Conservation (phyloP, 495 filamentous ascomycete species). For the Talaromyces proteolyticus region DNA sequence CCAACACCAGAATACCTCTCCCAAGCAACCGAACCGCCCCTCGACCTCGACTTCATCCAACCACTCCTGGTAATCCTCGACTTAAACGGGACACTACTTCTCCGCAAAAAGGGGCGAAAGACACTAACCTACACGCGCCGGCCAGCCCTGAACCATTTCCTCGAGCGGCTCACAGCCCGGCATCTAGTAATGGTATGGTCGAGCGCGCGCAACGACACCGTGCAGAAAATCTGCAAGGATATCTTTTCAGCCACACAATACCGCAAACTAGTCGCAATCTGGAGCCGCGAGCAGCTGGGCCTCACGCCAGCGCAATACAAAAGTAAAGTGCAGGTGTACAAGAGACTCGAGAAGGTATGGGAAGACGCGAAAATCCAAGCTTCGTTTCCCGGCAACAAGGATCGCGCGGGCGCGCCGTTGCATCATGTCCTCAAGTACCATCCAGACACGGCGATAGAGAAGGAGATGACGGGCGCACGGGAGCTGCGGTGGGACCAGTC, state of each 20-base stretch:
- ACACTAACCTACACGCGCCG: constrained; percentile 54
- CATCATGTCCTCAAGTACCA: constrained; percentile 1
- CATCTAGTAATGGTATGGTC: constrained; percentile 89
- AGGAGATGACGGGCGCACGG: background rate
- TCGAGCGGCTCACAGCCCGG: constrained; percentile 57
- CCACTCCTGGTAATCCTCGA: constrained; percentile 78
- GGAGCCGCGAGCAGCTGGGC: constrained; percentile 75
- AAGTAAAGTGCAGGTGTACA: constrained; percentile 79
- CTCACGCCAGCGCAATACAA: constrained; percentile 58
- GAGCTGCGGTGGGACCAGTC: constrained; percentile 58
- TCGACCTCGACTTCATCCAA: constrained; percentile 20
- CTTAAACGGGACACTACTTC: constrained; percentile 85
- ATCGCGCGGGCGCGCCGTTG: background rate
- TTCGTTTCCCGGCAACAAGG: constrained; percentile 33
- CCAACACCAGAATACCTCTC: constrained; percentile 38
- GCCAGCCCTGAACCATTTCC: constrained; percentile 57
- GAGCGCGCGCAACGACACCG: constrained; percentile 67
- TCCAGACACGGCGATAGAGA: background rate
- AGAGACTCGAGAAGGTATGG: constrained; percentile 73
- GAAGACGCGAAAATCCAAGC: constrained; percentile 40
- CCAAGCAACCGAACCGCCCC: constrained; percentile 28
- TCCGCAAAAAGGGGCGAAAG: constrained; percentile 48
- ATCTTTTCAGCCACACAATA: constrained; percentile 34
- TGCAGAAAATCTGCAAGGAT: constrained; percentile 47
- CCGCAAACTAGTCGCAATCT: constrained; percentile 57